Evolutionary conservation across 2,329 filamentous ascomycete species (phyloP).

Genomic region (Paraphoma sp.): DNA sequence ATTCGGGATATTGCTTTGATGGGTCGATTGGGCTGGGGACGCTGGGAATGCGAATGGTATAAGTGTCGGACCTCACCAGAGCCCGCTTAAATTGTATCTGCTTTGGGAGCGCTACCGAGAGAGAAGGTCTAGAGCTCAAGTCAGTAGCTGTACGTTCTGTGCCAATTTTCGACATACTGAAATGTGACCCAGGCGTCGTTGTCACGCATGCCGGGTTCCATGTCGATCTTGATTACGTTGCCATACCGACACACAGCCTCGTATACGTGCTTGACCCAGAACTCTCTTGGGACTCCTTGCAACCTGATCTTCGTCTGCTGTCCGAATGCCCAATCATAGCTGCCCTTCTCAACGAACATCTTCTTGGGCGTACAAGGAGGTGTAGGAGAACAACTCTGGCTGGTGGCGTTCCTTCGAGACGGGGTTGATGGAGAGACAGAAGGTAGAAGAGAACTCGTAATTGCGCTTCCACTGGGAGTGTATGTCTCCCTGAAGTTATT

Average conservation of each 20-base stretch:
- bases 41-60: constrained; percentile 2
- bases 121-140: constrained; percentile 18
- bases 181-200: constrained; percentile 31
- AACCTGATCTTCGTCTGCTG: constrained; percentile 35
- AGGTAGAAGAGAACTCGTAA: background rate
- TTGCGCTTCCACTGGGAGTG: constrained; percentile 2
- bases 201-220: constrained; percentile 14
- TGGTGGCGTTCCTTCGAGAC: background rate
- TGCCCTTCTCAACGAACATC: constrained; percentile 2
- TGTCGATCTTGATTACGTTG: constrained; percentile 37
- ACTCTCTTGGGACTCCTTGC: constrained; percentile 17
- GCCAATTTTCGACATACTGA: constrained; percentile 17
- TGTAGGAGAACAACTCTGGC: background rate
- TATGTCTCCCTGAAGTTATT: constrained; percentile 24
- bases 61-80: constrained; percentile 10
- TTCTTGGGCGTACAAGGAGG: constrained; percentile 1
- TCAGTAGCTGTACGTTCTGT: background rate
- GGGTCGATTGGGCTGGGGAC: constrained; percentile 32
- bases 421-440: background rate
- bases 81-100: constrained; percentile 10
- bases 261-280: constrained; percentile 30
- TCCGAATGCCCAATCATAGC: constrained; percentile 18
- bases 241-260: constrained; percentile 30
- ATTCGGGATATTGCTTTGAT: constrained; percentile 29
- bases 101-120: constrained; percentile 7